Conservation (phyloP, 2,329 filamentous ascomycete genomes). For the Cladobotryum protrusum region DNA sequence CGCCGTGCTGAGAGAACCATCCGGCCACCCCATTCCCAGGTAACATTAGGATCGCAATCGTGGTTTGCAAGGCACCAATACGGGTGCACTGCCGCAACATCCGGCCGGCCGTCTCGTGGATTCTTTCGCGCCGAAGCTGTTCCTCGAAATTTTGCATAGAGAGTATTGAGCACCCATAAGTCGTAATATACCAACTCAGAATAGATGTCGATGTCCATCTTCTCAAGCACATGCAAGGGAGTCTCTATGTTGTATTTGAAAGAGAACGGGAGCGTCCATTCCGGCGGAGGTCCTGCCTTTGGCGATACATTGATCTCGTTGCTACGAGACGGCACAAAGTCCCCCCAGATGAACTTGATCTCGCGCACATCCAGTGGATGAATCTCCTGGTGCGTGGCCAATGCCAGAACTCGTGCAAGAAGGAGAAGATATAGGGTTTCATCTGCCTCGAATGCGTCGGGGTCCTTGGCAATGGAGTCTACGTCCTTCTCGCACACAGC, state of each 20-base stretch:
- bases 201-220: conserved; percentile 78
- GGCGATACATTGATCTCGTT: conserved; percentile 50
- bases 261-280: conserved; percentile 69
- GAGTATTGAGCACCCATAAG: conserved; percentile 80
- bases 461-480: conserved; percentile 59
- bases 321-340: conserved; percentile 48
- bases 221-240: conserved; percentile 72
- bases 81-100: conserved; percentile 88
- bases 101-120: conserved; percentile 70
- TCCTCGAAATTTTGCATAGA: conserved; percentile 88
- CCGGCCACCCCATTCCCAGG: conserved; percentile 83
- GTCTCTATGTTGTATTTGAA: conserved; percentile 70
- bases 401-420: conserved; percentile 56
- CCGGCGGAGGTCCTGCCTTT: conserved; percentile 50
- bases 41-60: conserved; percentile 89
- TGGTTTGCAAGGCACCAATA: conserved; percentile 97
- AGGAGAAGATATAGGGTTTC: conserved; percentile 58
- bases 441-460: conserved; percentile 52
- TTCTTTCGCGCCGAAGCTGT: conserved; percentile 83
- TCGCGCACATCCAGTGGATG: conserved; percentile 60
- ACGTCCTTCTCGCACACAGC: conserved; percentile 61
- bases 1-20: conserved; percentile 65
- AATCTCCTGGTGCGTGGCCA: conserved; percentile 52
- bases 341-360: conserved; percentile 64
- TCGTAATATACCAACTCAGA: conserved; percentile 53